Conservation (phyloP, 2,329 filamentous ascomycete species). For the Furcasterigmium furcatum region DNA sequence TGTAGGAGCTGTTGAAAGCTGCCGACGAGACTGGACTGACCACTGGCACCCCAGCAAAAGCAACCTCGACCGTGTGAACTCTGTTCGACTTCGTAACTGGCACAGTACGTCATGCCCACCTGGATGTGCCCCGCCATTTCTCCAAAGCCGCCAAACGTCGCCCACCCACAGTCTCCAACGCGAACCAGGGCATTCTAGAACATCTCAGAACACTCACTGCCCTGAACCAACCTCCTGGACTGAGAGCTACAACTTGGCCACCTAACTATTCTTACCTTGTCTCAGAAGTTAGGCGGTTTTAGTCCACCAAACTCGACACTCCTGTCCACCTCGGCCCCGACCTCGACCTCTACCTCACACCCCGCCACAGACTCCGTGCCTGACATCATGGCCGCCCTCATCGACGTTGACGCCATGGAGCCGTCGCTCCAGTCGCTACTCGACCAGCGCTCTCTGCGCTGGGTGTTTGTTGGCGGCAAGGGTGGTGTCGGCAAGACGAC, state of each 20-base stretch:
- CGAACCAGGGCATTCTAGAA: constrained; percentile 13
- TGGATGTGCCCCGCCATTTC: constrained; percentile 10
- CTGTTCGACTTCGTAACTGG: too few species aligned
- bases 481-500: constrained; percentile 98
- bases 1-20: neutral
- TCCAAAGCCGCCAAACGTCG: neutral
- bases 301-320: neutral
- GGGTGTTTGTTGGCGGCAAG: constrained; percentile 99
- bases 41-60: too few species aligned
- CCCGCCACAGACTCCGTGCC: neutral
- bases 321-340: too few species aligned
- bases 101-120: too few species aligned
- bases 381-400: constrained; percentile 36
- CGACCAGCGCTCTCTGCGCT: constrained; percentile 91
- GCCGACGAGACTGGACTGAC: neutral
- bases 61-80: neutral
- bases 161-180: too few species aligned
- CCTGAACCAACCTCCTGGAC: too few species aligned
- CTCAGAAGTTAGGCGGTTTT: neutral
- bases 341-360: too few species aligned
- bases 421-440: constrained; percentile 92
- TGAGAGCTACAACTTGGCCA: neutral
- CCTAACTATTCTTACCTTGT: neutral
- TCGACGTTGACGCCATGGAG: constrained; percentile 78
- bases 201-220: constrained; percentile 11